Evolutionary conservation across 495 filamentous ascomycete genomes (phyloP).

Genomic region (Penicillium egyptiacum): DNA sequence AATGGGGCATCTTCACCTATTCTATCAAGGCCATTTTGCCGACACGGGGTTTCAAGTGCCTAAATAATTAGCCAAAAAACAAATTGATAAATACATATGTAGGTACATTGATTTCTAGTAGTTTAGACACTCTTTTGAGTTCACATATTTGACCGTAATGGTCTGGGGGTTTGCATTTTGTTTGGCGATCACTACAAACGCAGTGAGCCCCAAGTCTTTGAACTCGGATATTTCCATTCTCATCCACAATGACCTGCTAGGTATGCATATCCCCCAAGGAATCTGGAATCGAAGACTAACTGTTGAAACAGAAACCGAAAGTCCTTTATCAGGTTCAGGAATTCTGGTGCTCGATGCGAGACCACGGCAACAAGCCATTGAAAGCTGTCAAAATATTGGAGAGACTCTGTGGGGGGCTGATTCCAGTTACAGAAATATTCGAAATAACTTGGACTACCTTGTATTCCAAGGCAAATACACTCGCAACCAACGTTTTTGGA

Average conservation of each 20-base stretch:
- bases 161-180: background rate
- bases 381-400: constrained; percentile 19
- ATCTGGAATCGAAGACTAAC: background rate
- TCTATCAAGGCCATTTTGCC: constrained; percentile 14
- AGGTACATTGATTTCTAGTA: background rate
- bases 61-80: constrained; percentile 12
- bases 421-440: background rate
- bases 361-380: constrained; percentile 17
- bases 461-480: constrained; percentile 13
- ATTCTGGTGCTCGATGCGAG: constrained; percentile 22
- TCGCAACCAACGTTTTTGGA: constrained; percentile 19
- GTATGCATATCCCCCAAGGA: constrained; percentile 2
- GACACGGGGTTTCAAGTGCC: constrained; percentile 17
- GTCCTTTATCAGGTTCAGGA: constrained; percentile 20
- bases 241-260: constrained; percentile 27
- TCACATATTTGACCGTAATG: constrained; percentile 1
- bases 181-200: constrained; percentile 10
- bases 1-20: constrained; percentile 6
- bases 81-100: background rate
- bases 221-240: constrained; percentile 24
- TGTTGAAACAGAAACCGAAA: constrained; percentile 14
- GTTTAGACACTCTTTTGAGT: background rate
- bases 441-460: constrained; percentile 19
- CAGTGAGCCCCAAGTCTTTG: constrained; percentile 16
- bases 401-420: constrained; percentile 18